Conservation (phyloP, 202 grass and related monocot species). For the Elaeis oleifera region DNA sequence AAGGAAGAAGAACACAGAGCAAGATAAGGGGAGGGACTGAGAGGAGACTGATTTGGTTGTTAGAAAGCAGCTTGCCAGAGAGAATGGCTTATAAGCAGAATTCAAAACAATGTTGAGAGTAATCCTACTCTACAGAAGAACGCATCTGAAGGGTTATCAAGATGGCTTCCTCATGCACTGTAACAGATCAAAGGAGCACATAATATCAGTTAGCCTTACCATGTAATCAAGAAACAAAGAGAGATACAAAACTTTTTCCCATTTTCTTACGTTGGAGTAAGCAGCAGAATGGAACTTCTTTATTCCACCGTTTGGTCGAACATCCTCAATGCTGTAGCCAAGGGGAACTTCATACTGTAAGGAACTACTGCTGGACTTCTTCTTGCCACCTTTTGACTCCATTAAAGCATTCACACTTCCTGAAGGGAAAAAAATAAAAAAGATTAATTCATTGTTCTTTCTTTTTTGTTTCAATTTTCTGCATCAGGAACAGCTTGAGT, state of each 20-base stretch:
- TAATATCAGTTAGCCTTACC: neutral
- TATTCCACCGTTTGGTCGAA: conserved; percentile 87
- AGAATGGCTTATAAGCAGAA: conserved; percentile 20
- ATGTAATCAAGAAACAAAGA: conserved; percentile 3
- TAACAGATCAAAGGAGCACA: conserved; percentile 16
- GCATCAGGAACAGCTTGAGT: too few relatives aligned
- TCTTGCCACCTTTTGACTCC: conserved; percentile 93
- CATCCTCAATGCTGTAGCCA: conserved; percentile 90
- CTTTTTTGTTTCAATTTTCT: too few relatives aligned
- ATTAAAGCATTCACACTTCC: conserved; percentile 76
- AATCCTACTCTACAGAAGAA: conserved; percentile 40
- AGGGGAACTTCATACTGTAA: conserved; percentile 95
- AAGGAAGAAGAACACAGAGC: conserved; percentile 21
- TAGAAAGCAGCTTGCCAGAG: conserved; percentile 52
- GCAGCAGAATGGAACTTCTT: conserved; percentile 97
- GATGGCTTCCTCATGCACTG: conserved; percentile 94
- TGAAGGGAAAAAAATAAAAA: conserved; percentile 17
- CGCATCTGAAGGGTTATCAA: conserved; percentile 35
- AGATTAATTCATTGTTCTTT: too few relatives aligned
- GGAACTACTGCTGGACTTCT: conserved; percentile 80
- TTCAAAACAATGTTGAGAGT: conserved; percentile 16
- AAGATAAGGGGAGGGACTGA: conserved; percentile 6
- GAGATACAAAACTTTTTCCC: neutral
- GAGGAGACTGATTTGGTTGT: conserved; percentile 32
- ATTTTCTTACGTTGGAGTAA: conserved; percentile 83